Conservation (phyloP, 179 eudicot genomes). For the Nepenthes alata region DNA sequence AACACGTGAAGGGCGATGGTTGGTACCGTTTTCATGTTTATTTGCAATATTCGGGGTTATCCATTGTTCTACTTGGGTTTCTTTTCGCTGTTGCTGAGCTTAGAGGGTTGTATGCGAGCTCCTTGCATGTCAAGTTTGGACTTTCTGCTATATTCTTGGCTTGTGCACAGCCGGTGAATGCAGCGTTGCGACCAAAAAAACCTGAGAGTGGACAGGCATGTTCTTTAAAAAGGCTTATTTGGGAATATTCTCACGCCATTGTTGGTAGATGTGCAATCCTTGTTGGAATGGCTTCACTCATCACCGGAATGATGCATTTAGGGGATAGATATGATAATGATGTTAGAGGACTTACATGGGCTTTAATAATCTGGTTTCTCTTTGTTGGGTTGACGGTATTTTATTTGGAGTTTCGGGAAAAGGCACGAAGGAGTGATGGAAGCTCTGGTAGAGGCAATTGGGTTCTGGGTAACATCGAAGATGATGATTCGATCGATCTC, state of each 20-base stretch:
- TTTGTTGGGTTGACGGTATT: slow-evolving; percentile 37
- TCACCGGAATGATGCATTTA: slow-evolving; percentile 81
- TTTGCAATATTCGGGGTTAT: slow-evolving; percentile 80
- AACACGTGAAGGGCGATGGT: slow-evolving; percentile 68
- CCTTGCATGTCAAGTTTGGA: slow-evolving; percentile 79
- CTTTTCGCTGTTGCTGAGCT: slow-evolving; percentile 96
- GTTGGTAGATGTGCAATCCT: slow-evolving; percentile 62
- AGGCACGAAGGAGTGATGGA: slow-evolving; percentile 26
- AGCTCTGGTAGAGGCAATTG: slow-evolving; percentile 47
- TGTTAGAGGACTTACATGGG: slow-evolving; percentile 61
- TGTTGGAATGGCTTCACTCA: slow-evolving; percentile 61
- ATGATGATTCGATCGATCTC: slow-evolving; percentile 74
- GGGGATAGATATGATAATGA: slow-evolving; percentile 78
- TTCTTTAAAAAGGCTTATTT: slow-evolving; percentile 39
- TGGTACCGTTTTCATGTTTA: slow-evolving; percentile 82
- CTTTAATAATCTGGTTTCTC: slow-evolving; percentile 67
- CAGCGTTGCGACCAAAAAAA: slow-evolving; percentile 65
- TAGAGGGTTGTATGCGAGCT: slow-evolving; percentile 51
- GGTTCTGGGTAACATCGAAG: slow-evolving; percentile 74
- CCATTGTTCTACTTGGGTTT: slow-evolving; percentile 67
- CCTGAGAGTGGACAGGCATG: slow-evolving; percentile 42
- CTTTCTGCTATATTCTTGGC: slow-evolving; percentile 52
- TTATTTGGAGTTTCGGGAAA: slow-evolving; percentile 65
- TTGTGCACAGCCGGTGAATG: slow-evolving; percentile 65
- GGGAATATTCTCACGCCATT: slow-evolving; percentile 73